phyloP scores from a whole-genome alignment of 83 land plant species.

The Larix sibirica region DNA sequence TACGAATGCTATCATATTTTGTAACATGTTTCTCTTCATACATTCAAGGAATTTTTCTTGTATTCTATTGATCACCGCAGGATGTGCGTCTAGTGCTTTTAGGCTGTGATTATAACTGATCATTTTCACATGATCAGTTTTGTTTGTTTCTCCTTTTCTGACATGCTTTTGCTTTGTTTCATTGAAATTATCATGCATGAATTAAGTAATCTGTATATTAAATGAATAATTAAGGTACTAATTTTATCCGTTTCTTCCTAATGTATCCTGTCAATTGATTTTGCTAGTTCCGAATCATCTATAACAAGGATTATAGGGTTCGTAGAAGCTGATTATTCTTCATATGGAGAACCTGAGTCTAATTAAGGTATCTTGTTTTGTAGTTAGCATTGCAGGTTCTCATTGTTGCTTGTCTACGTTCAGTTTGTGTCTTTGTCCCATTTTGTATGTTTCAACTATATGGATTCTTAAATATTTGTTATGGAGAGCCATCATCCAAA shows the following conservation, averaged over 20 bases:
- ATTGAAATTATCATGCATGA: too few species aligned
- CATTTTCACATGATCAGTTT: too few species aligned
- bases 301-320: background rate
- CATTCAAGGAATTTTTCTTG: too few species aligned
- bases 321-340: background rate
- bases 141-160: too few species aligned
- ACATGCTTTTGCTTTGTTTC: too few species aligned
- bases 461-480: slow-evolving; percentile 77
- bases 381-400: slow-evolving; percentile 58
- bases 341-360: background rate
- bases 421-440: slow-evolving; percentile 59
- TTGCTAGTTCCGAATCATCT: background rate
- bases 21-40: too few species aligned
- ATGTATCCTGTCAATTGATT: background rate
- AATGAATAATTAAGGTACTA: background rate
- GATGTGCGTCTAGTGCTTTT: too few species aligned
- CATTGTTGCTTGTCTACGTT: slow-evolving; percentile 34
- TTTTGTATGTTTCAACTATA: slow-evolving; percentile 74
- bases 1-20: too few species aligned
- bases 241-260: background rate
- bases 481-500: slow-evolving; percentile 22
- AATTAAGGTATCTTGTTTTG: slow-evolving; percentile 1
- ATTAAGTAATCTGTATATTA: too few species aligned
- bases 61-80: too few species aligned
- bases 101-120: too few species aligned